Base-by-base conservation (phyloP, 257 asterid species). In the Capsicum pubescens region DNA sequence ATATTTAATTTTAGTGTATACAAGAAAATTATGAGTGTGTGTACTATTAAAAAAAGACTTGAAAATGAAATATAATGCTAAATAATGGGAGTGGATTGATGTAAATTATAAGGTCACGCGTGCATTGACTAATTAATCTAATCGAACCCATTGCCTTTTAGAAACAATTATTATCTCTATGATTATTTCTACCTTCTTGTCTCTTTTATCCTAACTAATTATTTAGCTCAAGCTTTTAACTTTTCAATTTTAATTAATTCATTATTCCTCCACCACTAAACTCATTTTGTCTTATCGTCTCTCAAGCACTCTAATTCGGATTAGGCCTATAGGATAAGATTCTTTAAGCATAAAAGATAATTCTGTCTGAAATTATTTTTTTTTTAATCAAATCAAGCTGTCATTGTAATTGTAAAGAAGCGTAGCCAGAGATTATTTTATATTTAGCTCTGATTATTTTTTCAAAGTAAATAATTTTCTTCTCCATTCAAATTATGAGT, bases 71-170 rank as follows among this genome's bases (percentile, higher is more conserved):
- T 64, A 64, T 64, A 64, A 32, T 63, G 13, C 56, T 10, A 9
- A 9, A 52, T 10, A 67, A 35, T 67, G 11, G 50, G 48, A 67
- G 59, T 74, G 48, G 81, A 52, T 8, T 76, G 81, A 52, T 52
- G 81, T 21, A 76, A 52, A 26, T 50, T 26, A 52, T 76, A 76
- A 76, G 16, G 59, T 76, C 81, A 76, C 81, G 81, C 81, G 63
- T 76, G 81, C 81, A 14, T 76, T 76, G 81, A 76, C 63, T 52
- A 21, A 76, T 52, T 52, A 21, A 76, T 52, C 5, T 76, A 52
- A 8, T 52, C 21, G 7, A 52, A 52, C 2, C n/a, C 12, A 50
- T 12, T 76, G 15, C 46, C 64, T 54, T 54, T 76, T 76, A 54
- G 64, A 76, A 54, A 76, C 9, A 76, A 76, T 76, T 21, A 76